Evolutionary conservation across 768 basidiomycete species (phyloP).

Genomic region (Trametes cubensis): DNA sequence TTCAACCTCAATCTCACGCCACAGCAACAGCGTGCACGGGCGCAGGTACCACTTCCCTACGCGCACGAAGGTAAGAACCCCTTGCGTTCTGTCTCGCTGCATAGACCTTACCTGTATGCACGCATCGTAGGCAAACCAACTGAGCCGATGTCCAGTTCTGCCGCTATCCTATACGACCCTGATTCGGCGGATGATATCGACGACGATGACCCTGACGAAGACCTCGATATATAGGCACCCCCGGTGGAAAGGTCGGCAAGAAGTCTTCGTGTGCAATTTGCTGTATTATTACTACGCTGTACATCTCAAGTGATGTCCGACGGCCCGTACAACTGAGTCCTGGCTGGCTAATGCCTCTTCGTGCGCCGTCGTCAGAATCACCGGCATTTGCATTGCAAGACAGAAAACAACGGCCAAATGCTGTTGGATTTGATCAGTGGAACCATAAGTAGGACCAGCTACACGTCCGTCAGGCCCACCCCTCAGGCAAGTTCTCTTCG

Average conservation of each 20-base stretch:
- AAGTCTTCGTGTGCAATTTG: neutral
- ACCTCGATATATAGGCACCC: conserved; percentile 70
- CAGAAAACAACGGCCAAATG: too few species aligned
- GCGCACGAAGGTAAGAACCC: conserved; percentile 69
- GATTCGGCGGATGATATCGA: conserved; percentile 94
- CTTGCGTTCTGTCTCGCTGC: neutral
- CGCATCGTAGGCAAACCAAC: conserved; percentile 39
- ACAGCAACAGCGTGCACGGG: conserved; percentile 77
- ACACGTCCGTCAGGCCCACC: too few species aligned
- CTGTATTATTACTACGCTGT: too few species aligned
- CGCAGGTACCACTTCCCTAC: conserved; percentile 88
- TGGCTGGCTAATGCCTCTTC: too few species aligned
- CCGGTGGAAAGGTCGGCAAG: too few species aligned
- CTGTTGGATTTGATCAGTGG: too few species aligned
- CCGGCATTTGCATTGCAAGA: too few species aligned
- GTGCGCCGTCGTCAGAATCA: too few species aligned
- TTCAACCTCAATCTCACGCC: conserved; percentile 89
- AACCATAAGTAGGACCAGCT: too few species aligned
- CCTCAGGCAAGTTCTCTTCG: too few species aligned
- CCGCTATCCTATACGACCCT: conserved; percentile 83
- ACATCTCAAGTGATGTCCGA: too few species aligned
- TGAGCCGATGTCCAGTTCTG: conserved; percentile 33
- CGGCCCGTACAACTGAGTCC: too few species aligned
- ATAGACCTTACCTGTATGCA: neutral
- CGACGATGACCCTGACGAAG: conserved; percentile 95